phyloP scores from a whole-genome alignment of 768 basidiomycete genomes.

The Paxillus involutus region DNA sequence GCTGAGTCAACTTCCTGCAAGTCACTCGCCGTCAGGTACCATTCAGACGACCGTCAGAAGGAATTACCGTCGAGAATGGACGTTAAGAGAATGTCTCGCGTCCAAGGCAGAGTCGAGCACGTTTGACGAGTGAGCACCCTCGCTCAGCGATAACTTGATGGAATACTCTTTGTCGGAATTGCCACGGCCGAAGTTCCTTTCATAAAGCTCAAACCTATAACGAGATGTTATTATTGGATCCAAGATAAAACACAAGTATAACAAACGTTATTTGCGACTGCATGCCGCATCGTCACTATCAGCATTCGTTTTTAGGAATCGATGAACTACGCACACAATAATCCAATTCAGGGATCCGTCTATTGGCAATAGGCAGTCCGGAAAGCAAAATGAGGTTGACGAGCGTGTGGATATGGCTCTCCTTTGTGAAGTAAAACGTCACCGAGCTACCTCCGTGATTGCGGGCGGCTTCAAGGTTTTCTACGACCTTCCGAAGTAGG shows the following conservation, averaged over 20 bases:
- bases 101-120: slow-evolving; percentile 95
- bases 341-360: slow-evolving; percentile 93
- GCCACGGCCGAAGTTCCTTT: slow-evolving; percentile 81
- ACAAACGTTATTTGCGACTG: slow-evolving; percentile 83
- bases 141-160: slow-evolving; percentile 87
- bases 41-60: background rate
- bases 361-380: slow-evolving; percentile 92
- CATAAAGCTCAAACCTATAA: slow-evolving; percentile 83
- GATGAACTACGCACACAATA: slow-evolving; percentile 68
- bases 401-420: slow-evolving; percentile 90
- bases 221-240: background rate
- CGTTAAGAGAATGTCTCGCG: slow-evolving; percentile 93
- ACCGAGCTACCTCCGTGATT: slow-evolving; percentile 80
- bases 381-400: slow-evolving; percentile 93
- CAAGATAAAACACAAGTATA: background rate
- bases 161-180: slow-evolving; percentile 97
- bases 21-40: background rate
- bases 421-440: slow-evolving; percentile 96
- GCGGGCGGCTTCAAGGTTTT: slow-evolving; percentile 86
- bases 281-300: slow-evolving; percentile 8
- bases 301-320: background rate
- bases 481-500: slow-evolving; percentile 89
- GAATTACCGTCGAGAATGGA: slow-evolving; percentile 78
- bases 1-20: slow-evolving; percentile 79
- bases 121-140: slow-evolving; percentile 97